A percentile compares a stretch with the other conserved stretches of the same genome.
Evolutionary conservation across 805 yeast species (phyloP).

Genomic region (Saitoella complicata): DNA sequence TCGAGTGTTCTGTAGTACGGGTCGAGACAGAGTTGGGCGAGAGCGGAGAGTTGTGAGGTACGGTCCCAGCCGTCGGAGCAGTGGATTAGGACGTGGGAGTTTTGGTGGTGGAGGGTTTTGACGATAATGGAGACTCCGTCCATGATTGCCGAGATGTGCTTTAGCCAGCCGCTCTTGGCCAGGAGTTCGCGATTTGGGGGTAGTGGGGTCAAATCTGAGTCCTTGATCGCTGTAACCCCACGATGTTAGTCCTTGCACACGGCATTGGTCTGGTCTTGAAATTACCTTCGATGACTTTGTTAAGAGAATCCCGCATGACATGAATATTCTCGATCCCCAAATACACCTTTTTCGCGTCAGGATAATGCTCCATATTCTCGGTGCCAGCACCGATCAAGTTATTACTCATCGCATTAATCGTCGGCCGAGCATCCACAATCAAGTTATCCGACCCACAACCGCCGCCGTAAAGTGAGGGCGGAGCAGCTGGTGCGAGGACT

Average conservation of each 20-base stretch:
- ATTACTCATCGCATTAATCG: conserved; percentile 91
- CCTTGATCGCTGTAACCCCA: conserved; percentile 29
- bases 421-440: conserved; percentile 81
- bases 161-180: conserved; percentile 62
- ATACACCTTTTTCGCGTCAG: conserved; percentile 52
- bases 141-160: conserved; percentile 48
- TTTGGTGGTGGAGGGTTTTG: conserved; percentile 66
- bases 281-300: conserved; percentile 34
- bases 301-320: conserved; percentile 76
- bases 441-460: conserved; percentile 36
- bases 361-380: conserved; percentile 78
- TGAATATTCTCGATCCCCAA: conserved; percentile 91
- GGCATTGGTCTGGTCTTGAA: too few species aligned
- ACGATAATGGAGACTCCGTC: conserved; percentile 63
- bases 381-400: conserved; percentile 97
- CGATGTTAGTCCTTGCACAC: too few species aligned
- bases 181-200: conserved; percentile 41
- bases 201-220: conserved; percentile 43
- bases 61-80: conserved; percentile 99
- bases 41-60: conserved; percentile 73
- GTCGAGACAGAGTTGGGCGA: conserved; percentile 75
- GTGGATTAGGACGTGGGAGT: conserved; percentile 71
- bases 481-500: not conserved
- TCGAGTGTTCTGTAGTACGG: conserved; percentile 77
- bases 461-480: not conserved